These are phyloP conservation scores for Diaporthe ampelina DNA, from an alignment of 2,329 filamentous ascomycete species.

Conservation along the genomic window DNA sequence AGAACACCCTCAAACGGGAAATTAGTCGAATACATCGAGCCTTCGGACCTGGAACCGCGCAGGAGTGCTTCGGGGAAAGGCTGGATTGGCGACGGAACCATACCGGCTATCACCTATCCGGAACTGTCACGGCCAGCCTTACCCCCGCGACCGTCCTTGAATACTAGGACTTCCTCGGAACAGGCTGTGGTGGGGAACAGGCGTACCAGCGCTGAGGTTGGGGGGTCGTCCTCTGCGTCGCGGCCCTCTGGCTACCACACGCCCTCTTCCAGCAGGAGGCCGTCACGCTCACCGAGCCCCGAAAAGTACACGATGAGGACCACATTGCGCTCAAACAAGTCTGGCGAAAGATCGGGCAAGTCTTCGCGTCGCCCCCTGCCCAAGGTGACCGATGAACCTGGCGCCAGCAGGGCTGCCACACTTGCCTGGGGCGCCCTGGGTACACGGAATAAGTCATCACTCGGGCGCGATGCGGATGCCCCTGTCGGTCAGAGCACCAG, in stretches of 20 bases:
- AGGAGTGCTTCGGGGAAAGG: constrained; percentile 55
- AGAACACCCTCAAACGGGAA: constrained; percentile 43
- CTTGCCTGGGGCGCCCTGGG: constrained; percentile 70
- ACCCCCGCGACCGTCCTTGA: constrained; percentile 69
- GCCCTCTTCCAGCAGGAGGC: constrained; percentile 45
- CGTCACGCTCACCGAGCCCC: constrained; percentile 66
- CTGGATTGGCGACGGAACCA: constrained; percentile 85
- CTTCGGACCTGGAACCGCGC: constrained; percentile 42
- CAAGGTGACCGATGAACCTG: constrained; percentile 62
- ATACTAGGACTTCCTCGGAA: constrained; percentile 68
- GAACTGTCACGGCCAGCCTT: constrained; percentile 81
- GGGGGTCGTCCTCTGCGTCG: constrained; percentile 41
- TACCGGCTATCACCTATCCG: constrained; percentile 83
- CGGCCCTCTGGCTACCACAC: constrained; percentile 27
- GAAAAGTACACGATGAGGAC: constrained; percentile 74
- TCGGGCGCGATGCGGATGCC: constrained; percentile 43
- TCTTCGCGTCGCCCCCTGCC: constrained; percentile 56
- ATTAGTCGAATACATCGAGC: constrained; percentile 39
- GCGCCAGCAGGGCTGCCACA: constrained; percentile 74
- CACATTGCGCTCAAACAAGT: constrained; percentile 67
- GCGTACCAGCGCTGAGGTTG: constrained; percentile 40
- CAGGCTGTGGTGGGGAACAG: constrained; percentile 56
- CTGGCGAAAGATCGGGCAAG: constrained; percentile 58
- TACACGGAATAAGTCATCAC: constrained; percentile 52
- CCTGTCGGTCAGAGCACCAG: constrained; percentile 25